Evolutionary conservation across 2,329 filamentous ascomycete species (phyloP).

Genomic region (Monosporascus cannonballus): DNA sequence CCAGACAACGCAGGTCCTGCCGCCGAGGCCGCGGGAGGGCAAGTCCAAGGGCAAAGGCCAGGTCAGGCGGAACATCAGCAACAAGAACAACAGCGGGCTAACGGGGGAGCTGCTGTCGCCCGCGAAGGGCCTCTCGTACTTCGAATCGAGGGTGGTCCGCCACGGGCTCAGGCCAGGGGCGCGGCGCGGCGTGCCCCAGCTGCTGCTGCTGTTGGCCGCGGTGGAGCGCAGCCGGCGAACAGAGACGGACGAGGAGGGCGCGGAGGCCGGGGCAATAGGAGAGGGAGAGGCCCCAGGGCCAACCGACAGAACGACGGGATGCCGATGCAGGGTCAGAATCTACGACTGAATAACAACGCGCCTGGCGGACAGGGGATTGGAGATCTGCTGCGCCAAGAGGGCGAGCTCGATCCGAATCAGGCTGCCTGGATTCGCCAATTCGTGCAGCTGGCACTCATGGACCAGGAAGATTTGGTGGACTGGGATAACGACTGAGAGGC

Average conservation of each 20-base stretch:
- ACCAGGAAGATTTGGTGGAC: conserved; percentile 42
- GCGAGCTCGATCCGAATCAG: conserved; percentile 38
- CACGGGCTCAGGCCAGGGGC: conserved; percentile 16
- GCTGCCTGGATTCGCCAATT: conserved; percentile 49
- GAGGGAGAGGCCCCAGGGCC: conserved; percentile 17
- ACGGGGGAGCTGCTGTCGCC: conserved; percentile 37
- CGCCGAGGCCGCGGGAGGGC: conserved; percentile 4
- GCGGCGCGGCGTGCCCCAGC: conserved; percentile 19
- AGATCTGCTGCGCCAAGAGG: conserved; percentile 15
- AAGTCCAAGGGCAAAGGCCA: conserved; percentile 9
- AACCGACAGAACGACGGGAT: conserved; percentile 22
- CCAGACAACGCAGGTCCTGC: conserved; percentile 12
- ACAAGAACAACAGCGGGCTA: conserved; percentile 22
- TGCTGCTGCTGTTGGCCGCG: conserved; percentile 10
- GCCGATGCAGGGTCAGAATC: conserved; percentile 20
- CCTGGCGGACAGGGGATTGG: conserved; percentile 15
- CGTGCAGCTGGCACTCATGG: conserved; percentile 46
- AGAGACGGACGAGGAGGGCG: conserved; percentile 23
- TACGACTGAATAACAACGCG: conserved; percentile 13
- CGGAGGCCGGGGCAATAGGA: conserved; percentile 24
- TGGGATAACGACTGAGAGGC: conserved; percentile 33
- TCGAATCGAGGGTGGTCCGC: conserved; percentile 39
- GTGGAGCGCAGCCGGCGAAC: conserved; percentile 18
- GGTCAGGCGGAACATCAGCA: conserved; percentile 13
- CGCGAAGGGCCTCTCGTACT: conserved; percentile 52